Conservation (phyloP, 163 green algal genomes). For the Volvox carteri region DNA sequence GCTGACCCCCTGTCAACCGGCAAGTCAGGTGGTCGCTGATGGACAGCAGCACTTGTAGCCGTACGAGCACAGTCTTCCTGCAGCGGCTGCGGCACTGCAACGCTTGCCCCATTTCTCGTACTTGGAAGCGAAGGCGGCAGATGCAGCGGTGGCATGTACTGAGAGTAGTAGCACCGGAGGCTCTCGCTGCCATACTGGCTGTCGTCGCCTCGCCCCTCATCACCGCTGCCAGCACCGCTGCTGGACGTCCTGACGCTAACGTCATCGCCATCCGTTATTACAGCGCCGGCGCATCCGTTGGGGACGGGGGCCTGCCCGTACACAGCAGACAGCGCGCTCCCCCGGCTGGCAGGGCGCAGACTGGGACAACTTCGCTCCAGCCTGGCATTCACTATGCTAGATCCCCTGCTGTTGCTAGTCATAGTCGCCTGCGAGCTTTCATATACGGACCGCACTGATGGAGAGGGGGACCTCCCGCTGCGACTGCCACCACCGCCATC, state of each 20-base stretch:
- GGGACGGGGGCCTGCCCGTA: neutral
- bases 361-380: neutral
- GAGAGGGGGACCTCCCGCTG: neutral
- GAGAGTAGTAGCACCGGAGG: neutral
- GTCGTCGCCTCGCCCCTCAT: neutral
- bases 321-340: neutral
- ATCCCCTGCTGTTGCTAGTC: neutral
- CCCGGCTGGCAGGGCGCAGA: neutral
- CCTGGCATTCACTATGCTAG: neutral
- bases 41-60: too few relatives aligned
- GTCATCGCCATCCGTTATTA: neutral
- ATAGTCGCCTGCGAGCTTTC: neutral
- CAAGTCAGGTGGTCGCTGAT: too few relatives aligned
- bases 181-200: neutral
- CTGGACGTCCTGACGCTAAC: neutral
- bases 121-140: neutral
- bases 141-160: slow-evolving; percentile 11
- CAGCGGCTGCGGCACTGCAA: too few relatives aligned
- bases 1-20: too few relatives aligned
- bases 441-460: neutral
- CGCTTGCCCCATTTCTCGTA: too few relatives aligned
- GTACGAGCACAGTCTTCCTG: too few relatives aligned
- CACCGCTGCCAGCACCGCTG: neutral
- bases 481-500: neutral
- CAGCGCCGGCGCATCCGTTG: neutral